Conservation (phyloP, 148 eudicot genomes). For the Vaccinium darrowii region DNA sequence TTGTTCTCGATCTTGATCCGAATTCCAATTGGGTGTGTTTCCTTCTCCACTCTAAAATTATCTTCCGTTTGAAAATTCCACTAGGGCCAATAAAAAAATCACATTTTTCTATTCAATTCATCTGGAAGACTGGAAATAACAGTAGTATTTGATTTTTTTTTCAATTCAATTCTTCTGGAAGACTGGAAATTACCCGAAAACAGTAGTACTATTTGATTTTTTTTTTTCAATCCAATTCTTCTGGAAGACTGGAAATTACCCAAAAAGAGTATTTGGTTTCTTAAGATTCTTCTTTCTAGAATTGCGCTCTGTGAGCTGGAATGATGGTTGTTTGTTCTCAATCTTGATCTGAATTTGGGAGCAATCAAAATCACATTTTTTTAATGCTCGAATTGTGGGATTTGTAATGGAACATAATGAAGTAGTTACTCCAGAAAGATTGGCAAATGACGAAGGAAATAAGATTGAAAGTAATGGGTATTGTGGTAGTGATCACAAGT, state of each 20-base stretch:
- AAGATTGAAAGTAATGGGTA: conserved; percentile 38
- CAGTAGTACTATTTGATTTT: too few species aligned
- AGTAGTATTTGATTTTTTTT: not conserved
- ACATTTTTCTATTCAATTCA: not conserved
- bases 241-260: not conserved
- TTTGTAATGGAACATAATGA: conserved; percentile 36
- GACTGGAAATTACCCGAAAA: too few species aligned
- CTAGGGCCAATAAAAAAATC: not conserved
- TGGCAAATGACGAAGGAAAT: conserved; percentile 12
- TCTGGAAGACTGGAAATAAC: not conserved
- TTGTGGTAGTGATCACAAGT: conserved; percentile 20
- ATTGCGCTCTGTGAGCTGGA: conserved; percentile 30
- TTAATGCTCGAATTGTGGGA: not conserved
- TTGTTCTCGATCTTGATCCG: not conserved
- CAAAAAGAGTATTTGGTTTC: not conserved
- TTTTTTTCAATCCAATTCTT: not conserved
- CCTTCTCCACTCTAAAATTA: not conserved
- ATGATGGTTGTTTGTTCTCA: conserved; percentile 36
- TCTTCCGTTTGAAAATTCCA: not conserved
- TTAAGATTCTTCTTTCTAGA: not conserved
- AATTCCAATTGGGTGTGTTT: not conserved
- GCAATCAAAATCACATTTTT: not conserved
- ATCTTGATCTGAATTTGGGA: conserved; percentile 36
- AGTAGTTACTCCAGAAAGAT: conserved; percentile 11
- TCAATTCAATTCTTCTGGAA: too few species aligned